A percentile compares a stretch with the other conserved stretches of the same genome.
Conservation (phyloP, 352 stramenopile species). For the Pythium aquatile region DNA sequence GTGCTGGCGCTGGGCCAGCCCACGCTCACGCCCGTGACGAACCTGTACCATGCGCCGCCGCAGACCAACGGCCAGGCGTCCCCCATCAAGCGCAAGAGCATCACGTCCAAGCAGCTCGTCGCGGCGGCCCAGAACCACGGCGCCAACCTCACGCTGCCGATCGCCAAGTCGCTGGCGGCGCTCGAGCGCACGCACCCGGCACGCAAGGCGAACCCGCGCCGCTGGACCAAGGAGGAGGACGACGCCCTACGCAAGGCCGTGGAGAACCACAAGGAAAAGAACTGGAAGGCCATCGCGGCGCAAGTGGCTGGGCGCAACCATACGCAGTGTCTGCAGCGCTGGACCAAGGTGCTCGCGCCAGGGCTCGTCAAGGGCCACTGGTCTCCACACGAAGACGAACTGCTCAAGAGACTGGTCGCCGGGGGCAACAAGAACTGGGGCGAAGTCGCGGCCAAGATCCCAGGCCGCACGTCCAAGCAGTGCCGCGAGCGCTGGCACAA, state of each 20-base stretch:
- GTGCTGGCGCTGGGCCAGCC: not conserved
- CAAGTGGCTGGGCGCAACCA: conserved; percentile 88
- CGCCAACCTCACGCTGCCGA: conserved; percentile 24
- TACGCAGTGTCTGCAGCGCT: conserved; percentile 90
- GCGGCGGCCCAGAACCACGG: conserved; percentile 27
- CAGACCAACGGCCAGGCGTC: conserved; percentile 38
- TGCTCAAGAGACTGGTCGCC: conserved; percentile 72
- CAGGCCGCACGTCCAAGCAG: conserved; percentile 86
- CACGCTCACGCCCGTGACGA: conserved; percentile 28
- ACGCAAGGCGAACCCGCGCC: conserved; percentile 73
- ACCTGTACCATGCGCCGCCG: conserved; percentile 22
- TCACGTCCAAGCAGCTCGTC: conserved; percentile 71
- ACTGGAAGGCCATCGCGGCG: conserved; percentile 91
- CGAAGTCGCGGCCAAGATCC: conserved; percentile 83
- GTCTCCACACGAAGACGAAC: conserved; percentile 87
- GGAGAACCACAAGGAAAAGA: conserved; percentile 85
- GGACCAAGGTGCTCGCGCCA: conserved; percentile 88
- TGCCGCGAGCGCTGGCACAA: conserved; percentile 91
- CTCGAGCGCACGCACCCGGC: conserved; percentile 39
- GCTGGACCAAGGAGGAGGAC: conserved; percentile 90
- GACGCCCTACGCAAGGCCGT: conserved; percentile 83
- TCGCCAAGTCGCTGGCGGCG: conserved; percentile 32
- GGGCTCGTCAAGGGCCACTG: conserved; percentile 90
- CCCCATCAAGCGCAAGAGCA: conserved; percentile 74
- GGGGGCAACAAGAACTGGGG: conserved; percentile 89